Evolutionary conservation across 768 basidiomycete species (phyloP), one percentile per base, ranked within the genome.

Genomic region (Fomitopsis serialis): DNA sequence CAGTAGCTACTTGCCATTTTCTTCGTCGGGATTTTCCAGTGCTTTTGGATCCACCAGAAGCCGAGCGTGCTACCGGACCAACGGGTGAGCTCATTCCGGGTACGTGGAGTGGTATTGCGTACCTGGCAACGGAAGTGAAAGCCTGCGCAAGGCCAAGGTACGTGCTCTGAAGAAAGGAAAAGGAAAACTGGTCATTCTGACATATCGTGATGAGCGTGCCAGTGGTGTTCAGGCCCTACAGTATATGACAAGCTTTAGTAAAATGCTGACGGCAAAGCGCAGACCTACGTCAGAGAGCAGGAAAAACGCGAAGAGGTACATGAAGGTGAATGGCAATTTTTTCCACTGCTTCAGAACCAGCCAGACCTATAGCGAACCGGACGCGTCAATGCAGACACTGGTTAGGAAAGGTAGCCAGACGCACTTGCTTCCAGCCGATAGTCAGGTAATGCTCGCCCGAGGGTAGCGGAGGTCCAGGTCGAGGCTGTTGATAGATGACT

Each of bases 401-500:
- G n/a, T n/a, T n/a, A n/a, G n/a, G n/a, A n/a, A n/a, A n/a, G n/a
- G n/a, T n/a, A 27, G 29, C 5, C 29, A 22, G n/a, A n/a, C 43
- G n/a, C 53, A 82, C 87, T 74, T 92, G 89, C 63, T 88, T 91
- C 86, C 87, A 92, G 42, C 92, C 92, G 43, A 94, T 79, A 0
- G 89, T 89, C 25, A 91, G 56, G 61, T 92, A 93, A 54, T 68
- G 78, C 58, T 91, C 83, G 45, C 84, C 84, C 58, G 84, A 84
- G 0, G 92, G 92, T 22, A 94, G 71, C 12, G 82, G 70, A 49
- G 90, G 88, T 0, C n/a, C 92, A 2, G 87, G 85, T 11, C 92
- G 82, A n/a, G 84, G 87, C 62, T 89, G 79, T 65, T 94, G 92
- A 66, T 82, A 92, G 47, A 92, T 78, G 60, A 93, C 89, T 91